Evolutionary conservation across 768 basidiomycete species (phyloP).

Genomic region (Pholiota microspora): DNA sequence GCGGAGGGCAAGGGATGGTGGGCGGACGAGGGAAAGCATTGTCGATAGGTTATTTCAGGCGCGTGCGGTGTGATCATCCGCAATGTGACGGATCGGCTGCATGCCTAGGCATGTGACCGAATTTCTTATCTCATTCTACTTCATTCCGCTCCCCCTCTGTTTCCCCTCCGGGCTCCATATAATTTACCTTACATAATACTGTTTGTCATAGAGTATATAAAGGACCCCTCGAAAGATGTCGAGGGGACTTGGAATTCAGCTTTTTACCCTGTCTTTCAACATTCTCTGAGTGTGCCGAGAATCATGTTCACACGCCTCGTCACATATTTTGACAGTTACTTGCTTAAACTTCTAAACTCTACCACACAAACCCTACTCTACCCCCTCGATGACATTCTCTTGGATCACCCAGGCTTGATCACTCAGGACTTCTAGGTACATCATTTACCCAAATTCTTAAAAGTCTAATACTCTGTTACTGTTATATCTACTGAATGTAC

Average conservation of each 20-base stretch:
- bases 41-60: too few relatives aligned
- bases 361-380: background rate
- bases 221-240: background rate
- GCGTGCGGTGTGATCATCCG: too few relatives aligned
- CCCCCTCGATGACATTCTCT: background rate
- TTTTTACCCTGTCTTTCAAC: background rate
- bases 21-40: conserved; percentile 21
- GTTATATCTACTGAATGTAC: background rate
- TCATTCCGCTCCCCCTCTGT: background rate
- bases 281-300: background rate
- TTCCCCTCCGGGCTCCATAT: background rate
- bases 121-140: background rate
- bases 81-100: background rate
- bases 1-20: conserved; percentile 10
- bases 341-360: background rate
- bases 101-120: background rate
- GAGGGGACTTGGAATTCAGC: background rate
- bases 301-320: background rate
- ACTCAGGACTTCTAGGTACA: conserved; percentile 7
- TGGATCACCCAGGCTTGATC: conserved; percentile 8
- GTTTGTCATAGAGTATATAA: background rate
- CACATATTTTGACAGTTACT: conserved; percentile 10
- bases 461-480: background rate
- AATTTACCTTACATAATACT: background rate
- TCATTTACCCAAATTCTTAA: background rate